Evolutionary conservation across 257 asterid species (phyloP), one percentile per base, ranked within the genome.

Genomic region (Forsythia suspensa): DNA sequence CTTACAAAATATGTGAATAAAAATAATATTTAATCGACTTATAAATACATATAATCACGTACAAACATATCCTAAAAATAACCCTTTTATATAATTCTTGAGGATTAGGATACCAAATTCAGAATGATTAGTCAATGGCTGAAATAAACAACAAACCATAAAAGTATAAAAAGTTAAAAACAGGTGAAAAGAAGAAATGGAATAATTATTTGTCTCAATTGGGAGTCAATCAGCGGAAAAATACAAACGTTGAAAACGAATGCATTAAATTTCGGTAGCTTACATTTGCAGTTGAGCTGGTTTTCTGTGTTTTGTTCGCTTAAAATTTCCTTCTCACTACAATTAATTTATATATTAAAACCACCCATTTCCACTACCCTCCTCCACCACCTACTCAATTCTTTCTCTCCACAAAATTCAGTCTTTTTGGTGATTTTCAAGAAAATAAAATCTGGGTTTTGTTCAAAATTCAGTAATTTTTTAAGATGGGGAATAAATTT

Each of bases 401-500:
- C 52, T 43, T 61, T 73, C 66, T 65, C 87, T 41, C 68, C 78
- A 70, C 71, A 0, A 37, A 77, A 71, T 63, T 59, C 46, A 74
- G 44, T 76, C 12, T 12, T 65, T 84, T 73, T 36, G 68, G 63
- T 67, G 79, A 65, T 41, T 77, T 76, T 75, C 73, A 63, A 76
- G 77, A 83, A 84, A 70, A n/a, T 69, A 70, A 81, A 67, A 57
- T 81, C 82, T 65, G 85, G 85, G 88, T 10, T 86, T 80, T 79
- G 77, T 44, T 79, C 46, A 82, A 83, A 63, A 24, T 21, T 10
- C 39, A 63, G 70, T 24, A 63, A 63, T 63, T 61, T 63, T 1
- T 63, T 63, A 79, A 83, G 55, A 96, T 96, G 99, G 99, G 99
- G 77, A 96, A 92, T 76, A 86, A 81, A 63, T 86, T 92, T 42